Evolutionary conservation across 2,329 filamentous ascomycete species (phyloP), one percentile per base, ranked within the genome.

Genomic region (Neophaeococcomyces aloes): DNA sequence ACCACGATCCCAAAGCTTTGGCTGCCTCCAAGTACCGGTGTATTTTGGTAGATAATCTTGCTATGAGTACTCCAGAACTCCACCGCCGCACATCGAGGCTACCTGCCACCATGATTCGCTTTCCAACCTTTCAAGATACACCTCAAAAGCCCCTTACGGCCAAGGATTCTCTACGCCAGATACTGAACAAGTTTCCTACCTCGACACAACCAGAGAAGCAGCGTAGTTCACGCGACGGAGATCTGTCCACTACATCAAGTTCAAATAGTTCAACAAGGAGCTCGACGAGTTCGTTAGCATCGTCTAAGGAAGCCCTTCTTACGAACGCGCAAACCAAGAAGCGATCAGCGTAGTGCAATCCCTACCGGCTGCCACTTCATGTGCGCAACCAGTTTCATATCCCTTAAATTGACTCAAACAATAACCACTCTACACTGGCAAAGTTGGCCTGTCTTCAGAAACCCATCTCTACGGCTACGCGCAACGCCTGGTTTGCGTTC

Each of bases 81-180:
- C 38, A 41, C 39, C 8, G 17, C 14, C 6, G 19, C 8, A 40
- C n/a, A 15, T 3, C 19, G 34, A 13, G 30, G 8, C 14, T 27
- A 23, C 39, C 30, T 10, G 30, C 33, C 23, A 31, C 31, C 32
- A 44, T 44, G 41, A 44, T 44, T 44, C 41, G 41, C 23, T 44
- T 44, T 38, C 41, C 41, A 38, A 44, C 23, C 14, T 44, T 44
- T 18, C 41, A 44, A 44, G 33, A 37, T 18, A 37, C 41, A 3
- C 33, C 33, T 38, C 33, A 30, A 19, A 29, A 43, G 7, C 23
- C n/a, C 29, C 33, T 25, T n/a, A 37, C 41, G 3, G 41, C 41
- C 14, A 19, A 38, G 29, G 41, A 44, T 19, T 29, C 33, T 37
- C 19, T 44, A 17, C 33, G 34, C 7, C 13, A 38, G 13, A 44